Evolutionary conservation across 768 basidiomycete species (phyloP), one percentile per base, ranked within the genome.

Genomic region (Glaciozyma martinii): DNA sequence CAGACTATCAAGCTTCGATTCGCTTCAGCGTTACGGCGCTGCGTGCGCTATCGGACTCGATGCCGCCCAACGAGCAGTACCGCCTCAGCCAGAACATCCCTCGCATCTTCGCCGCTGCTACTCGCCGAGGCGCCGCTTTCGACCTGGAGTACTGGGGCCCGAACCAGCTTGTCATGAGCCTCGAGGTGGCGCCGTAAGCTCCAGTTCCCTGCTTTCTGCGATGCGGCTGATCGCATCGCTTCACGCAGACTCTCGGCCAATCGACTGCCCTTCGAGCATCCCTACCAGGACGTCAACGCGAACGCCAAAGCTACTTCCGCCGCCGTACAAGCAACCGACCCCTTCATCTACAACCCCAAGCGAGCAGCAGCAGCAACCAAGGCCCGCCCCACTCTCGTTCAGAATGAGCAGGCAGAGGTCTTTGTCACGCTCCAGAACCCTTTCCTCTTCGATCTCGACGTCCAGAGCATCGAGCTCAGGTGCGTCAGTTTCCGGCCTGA

Each of bases 11-110:
- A 47, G 82, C 87, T 4, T 88, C 95, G 55, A 86, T 91, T 19
- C 88, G 88, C 62, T 90, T 93, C 75, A 83, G 88, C n/a, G 78
- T 90, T n/a, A 89, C 90, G 3, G 85, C 91, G 0, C 79, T 98
- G 49, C 89, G 86, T 73, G 82, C 82, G 3, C 78, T 95, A 63
- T 82, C 87, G 69, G 75, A 79, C 19, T 82, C 87, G 60, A 79
- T 98, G 71, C 80, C 84, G 18, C 79, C 86, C 0, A 80, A 80
- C 4, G 92, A 95, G 74, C 95, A 99, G 75, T 81, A 82, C 59
- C 63, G 63, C 40, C 66, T 73, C 33, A 62, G 61, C 53, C 67
- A 69, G 59, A 70, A 57, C 60, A 67, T 70, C 37, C 64, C 66
- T 21, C 58, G 63, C 19, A 54, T 70, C 56, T 85, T 87, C 23